Evolutionary conservation across 495 filamentous ascomycete genomes (phyloP), one percentile per base, ranked within the genome.

Genomic region (Cetradonia linearis): DNA sequence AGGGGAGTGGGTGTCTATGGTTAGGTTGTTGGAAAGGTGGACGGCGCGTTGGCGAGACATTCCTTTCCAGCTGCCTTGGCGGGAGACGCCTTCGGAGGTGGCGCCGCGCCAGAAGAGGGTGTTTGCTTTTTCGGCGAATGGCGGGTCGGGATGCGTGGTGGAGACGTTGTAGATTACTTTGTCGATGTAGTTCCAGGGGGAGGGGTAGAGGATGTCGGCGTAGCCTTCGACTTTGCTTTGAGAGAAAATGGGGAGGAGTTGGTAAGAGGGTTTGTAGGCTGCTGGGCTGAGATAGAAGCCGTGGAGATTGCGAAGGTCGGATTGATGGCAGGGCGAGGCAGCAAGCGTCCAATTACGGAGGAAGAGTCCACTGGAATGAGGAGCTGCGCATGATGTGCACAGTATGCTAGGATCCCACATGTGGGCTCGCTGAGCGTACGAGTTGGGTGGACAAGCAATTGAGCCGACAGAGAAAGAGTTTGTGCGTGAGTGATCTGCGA

Each of bases 261-360:
- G 78, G 50, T 83, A 79, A 0, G 83, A 72, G 1, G 82, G 77
- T 47, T 81, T 80, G 59, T 83, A 78, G 8, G 82, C 77, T 1
- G 87, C 76, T 0, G 86, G 81, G 0, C 77, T 83, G 33, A 86
- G 76, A 68, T 87, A 76, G 58, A 90, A 79, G 40, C 86, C 85
- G 64, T 92, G 88, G 3, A 91, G 75, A 40, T 82, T 76, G 20
- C 83, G 80, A 46, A 94, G 75, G 64, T 94, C 88, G 1, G 88
- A 84, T 65, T 94, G 88, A 62, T 91, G 86, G 68, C 88, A 94
- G 49, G 86, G 77, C 33, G 86, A 78, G 10, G 81, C 78, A 5
- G 85, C 78, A 13, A 81, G 67, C 18, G 78, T 72, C 81, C 85
- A 91, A 65, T 88, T 75, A 28, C 74, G 70, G 0, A 88, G 74